These are phyloP conservation scores for Ceratobasidium sp. DNA, from an alignment of 1,284 basidiomycete species.

Conservation along the genomic window DNA sequence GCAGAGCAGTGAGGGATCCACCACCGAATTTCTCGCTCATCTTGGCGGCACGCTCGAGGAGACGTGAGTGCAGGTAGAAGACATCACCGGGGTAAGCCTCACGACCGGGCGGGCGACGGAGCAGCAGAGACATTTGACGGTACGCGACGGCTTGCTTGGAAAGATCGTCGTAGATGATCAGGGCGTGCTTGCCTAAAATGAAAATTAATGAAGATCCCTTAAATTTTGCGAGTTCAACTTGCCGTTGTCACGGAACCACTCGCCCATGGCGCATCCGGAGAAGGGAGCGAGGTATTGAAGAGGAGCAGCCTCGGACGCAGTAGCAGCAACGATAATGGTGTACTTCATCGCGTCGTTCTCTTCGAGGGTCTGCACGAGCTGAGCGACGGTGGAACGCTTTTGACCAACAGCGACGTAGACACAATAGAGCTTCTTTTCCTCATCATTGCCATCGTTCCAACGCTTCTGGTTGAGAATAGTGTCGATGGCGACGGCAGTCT, in stretches of 20 bases:
- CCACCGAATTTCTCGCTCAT: conserved; percentile 99
- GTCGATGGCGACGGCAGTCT: conserved; percentile 99
- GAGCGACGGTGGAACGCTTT: conserved; percentile 99
- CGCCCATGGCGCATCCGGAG: conserved; percentile 99
- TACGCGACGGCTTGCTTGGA: conserved; percentile 99
- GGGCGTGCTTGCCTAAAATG: conserved; percentile 71
- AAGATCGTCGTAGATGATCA: conserved; percentile 99
- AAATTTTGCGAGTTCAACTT: conserved; percentile 67
- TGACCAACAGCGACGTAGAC: conserved; percentile 99
- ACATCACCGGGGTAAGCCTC: conserved; percentile 99
- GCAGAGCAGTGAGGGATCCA: conserved; percentile 97
- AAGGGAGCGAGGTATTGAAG: conserved; percentile 99
- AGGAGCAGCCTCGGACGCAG: conserved; percentile 98
- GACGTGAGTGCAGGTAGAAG: conserved; percentile 99
- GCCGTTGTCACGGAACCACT: conserved; percentile 99
- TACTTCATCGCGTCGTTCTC: conserved; percentile 99
- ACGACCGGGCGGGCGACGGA: conserved; percentile 99
- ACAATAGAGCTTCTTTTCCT: conserved; percentile 99
- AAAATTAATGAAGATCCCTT: conserved; percentile 17
- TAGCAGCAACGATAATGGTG: conserved; percentile 98
- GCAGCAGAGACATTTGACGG: conserved; percentile 99
- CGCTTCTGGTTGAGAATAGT: conserved; percentile 99
- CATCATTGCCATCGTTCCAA: conserved; percentile 98
- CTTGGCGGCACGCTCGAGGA: conserved; percentile 99
- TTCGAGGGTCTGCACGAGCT: conserved; percentile 99